These are phyloP conservation scores for Clitopilus hobsonii DNA, from an alignment of 768 basidiomycete genomes.

Conservation along the genomic window DNA sequence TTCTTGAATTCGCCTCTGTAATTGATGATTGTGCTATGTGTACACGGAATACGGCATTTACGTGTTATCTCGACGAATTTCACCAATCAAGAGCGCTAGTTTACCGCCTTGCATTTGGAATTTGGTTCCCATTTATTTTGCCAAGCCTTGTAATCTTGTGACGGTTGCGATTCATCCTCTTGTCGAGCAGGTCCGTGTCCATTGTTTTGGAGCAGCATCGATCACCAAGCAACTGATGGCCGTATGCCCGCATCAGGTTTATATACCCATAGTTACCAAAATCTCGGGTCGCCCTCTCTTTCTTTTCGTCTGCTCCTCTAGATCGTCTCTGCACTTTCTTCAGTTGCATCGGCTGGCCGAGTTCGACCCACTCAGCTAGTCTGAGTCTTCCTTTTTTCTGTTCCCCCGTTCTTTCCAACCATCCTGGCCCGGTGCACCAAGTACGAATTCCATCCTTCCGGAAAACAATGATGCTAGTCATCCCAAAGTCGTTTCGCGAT, in stretches of 20 bases:
- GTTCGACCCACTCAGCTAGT: neutral
- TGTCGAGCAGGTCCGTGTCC: neutral
- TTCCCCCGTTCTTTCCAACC: neutral
- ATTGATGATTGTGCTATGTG: neutral
- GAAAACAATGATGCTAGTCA: neutral
- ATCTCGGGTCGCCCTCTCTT: neutral
- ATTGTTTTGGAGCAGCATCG: neutral
- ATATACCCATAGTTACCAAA: neutral
- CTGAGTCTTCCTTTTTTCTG: neutral
- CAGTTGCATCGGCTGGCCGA: neutral
- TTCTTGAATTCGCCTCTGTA: conserved; percentile 6
- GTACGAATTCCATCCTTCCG: neutral
- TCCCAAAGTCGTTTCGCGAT: neutral
- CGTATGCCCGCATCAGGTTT: neutral
- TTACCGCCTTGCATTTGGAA: neutral
- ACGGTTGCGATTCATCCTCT: neutral
- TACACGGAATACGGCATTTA: too few relatives aligned
- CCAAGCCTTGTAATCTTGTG: neutral
- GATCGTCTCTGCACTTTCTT: neutral
- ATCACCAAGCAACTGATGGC: neutral
- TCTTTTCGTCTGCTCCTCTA: neutral
- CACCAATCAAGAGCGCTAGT: too few relatives aligned
- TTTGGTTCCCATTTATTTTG: neutral
- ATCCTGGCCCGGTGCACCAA: neutral
- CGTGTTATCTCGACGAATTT: too few relatives aligned